Conservation (phyloP, 2,329 filamentous ascomycete species). For the Paecilomyces niveus region DNA sequence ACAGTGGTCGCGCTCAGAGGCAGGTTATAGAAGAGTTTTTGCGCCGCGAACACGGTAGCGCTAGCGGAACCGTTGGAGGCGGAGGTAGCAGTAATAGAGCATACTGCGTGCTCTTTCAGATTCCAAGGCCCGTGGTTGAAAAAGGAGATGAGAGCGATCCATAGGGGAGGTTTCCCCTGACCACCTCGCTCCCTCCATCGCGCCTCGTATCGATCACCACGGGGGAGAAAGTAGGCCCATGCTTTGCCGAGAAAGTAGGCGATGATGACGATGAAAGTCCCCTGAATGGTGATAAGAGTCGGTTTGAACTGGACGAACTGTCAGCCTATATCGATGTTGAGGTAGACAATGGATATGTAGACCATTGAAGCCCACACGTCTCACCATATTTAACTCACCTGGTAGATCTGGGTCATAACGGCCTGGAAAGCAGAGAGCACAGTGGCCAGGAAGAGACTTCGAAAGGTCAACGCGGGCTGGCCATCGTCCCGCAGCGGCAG, state of each 20-base stretch:
- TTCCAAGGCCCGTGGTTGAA: constrained; percentile 48
- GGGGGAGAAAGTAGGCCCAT: constrained; percentile 43
- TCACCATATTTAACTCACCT: constrained; percentile 25
- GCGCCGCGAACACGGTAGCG: constrained; percentile 39
- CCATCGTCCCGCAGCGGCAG: constrained; percentile 48
- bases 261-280: constrained; percentile 52
- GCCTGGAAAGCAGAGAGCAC: constrained; percentile 47
- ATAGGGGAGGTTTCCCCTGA: constrained; percentile 35
- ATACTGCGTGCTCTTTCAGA: constrained; percentile 52
- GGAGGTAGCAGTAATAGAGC: constrained; percentile 48
- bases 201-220: constrained; percentile 45
- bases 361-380: neutral
- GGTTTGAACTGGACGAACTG: constrained; percentile 43
- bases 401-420: constrained; percentile 51
- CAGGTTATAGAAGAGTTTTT: constrained; percentile 47
- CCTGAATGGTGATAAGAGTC: constrained; percentile 41
- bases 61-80: constrained; percentile 44
- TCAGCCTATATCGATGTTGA: constrained; percentile 3
- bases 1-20: constrained; percentile 41
- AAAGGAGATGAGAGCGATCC: constrained; percentile 37
- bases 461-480: constrained; percentile 48
- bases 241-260: constrained; percentile 49
- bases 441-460: constrained; percentile 46
- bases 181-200: constrained; percentile 40
- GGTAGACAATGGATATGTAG: neutral